A percentile compares a stretch with the other conserved stretches of the same genome.
Conservation (phyloP, 495 filamentous ascomycete species). For the Endocarpon pusillum region DNA sequence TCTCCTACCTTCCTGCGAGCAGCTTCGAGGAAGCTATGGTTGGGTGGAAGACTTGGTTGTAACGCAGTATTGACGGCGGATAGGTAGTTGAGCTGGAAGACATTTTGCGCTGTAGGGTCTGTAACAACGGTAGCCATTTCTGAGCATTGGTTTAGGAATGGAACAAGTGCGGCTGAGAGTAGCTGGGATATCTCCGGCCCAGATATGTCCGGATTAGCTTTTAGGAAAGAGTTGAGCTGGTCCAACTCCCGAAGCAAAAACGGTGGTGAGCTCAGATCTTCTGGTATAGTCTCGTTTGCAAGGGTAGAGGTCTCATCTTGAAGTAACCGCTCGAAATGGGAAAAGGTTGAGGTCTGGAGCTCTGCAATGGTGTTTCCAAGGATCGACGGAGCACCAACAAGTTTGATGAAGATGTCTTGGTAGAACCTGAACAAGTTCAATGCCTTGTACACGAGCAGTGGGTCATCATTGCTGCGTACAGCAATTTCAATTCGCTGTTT, state of each 20-base stretch:
- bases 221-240: constrained; percentile 55
- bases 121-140: constrained; percentile 45
- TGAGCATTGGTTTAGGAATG: constrained; percentile 59
- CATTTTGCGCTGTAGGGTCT: constrained; percentile 36
- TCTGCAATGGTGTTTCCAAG: constrained; percentile 50
- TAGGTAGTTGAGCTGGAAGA: no score
- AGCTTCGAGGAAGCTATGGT: constrained; percentile 22
- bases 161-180: constrained; percentile 69
- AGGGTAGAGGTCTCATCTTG: constrained; percentile 50
- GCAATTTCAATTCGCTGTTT: constrained; percentile 78
- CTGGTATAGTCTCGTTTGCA: constrained; percentile 23
- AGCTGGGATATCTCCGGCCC: constrained; percentile 27
- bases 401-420: constrained; percentile 58
- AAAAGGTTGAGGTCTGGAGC: constrained; percentile 61
- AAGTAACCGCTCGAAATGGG: constrained; percentile 63
- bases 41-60: constrained; percentile 22
- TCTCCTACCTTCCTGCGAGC: constrained; percentile 22
- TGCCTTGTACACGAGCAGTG: constrained; percentile 74
- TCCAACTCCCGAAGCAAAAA: constrained; percentile 73
- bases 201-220: constrained; percentile 38
- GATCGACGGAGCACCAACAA: constrained; percentile 52
- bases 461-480: constrained; percentile 81
- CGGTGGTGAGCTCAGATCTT: constrained; percentile 59
- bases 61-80: constrained; percentile 53
- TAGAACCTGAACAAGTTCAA: constrained; percentile 84